Evolutionary conservation across 768 basidiomycete genomes (phyloP), one percentile per base, ranked within the genome.

Genomic region (Lentinula boryana): DNA sequence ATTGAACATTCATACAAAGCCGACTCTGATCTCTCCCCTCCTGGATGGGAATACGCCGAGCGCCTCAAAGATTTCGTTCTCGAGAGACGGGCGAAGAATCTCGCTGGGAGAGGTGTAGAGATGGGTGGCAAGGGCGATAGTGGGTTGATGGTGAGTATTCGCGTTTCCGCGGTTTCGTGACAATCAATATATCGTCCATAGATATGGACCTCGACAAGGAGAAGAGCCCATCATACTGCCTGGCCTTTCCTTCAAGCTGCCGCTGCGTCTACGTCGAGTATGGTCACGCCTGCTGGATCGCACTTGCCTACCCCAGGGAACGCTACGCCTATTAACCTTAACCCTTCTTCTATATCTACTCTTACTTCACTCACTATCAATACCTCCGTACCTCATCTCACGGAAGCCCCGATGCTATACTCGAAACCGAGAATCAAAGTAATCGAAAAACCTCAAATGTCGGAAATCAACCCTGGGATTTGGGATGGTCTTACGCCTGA

Each of bases 1-100:
- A 95, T 98, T 66, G 97, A 99, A 71, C 97, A 98, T 70, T 98
- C 96, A 5, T 98, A 95, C 80, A 96, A 95, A 75, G 95, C 97
- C 40, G 97, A 99, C 69, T 94, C 95, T 1, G 96, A 98, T 72
- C 82, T 99, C 9, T 97, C 95, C 1, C 90, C 92, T 2, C 88
- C 87, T 0, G 97, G 97, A 2, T 94, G 93, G 92, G 95, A 97
- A 62, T 99, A 99, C 65, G 88, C 95, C 2, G 90, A 93, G 65
- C 82, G 80, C 43, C 77, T 99, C 62, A 94, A 89, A 66, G 91
- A 97, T 46, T 96, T 96, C 63, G 90, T 99, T 18, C 78, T 92
- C 7, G 86, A 93, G 46, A 82, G 94, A 50, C 83, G 95, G 33
- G 84, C 86, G 23, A 91, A 90, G 71, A 80, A 85, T 12, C 76